These are phyloP conservation scores for Lobulomyces angularis DNA, from an alignment of 192 early-diverging fungal species.

Conservation along the genomic window DNA sequence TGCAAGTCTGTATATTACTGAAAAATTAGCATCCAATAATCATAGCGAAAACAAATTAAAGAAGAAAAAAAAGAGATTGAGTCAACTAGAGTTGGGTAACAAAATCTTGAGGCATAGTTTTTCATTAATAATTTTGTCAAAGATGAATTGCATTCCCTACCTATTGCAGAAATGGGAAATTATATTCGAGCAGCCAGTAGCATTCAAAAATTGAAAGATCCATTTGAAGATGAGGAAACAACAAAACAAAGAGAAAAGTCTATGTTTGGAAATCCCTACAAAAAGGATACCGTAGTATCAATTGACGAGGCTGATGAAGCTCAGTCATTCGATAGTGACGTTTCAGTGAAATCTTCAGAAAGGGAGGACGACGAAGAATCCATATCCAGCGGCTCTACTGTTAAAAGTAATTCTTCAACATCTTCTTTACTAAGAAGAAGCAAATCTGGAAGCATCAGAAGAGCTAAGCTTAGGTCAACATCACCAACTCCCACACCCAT, in stretches of 20 bases:
- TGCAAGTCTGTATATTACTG: slow-evolving; percentile 1
- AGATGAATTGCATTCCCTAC: slow-evolving; percentile 48
- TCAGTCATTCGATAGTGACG: too few species aligned
- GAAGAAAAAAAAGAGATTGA: slow-evolving; percentile 5
- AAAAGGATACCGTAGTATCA: slow-evolving; percentile 8
- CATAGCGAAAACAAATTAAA: background rate
- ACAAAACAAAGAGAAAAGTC: slow-evolving; percentile 37
- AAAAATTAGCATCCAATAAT: slow-evolving; percentile 3
- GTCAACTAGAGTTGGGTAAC: background rate
- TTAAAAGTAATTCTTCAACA: too few species aligned
- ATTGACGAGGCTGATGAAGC: background rate
- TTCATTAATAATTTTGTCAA: slow-evolving; percentile 8
- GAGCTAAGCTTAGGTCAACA: too few species aligned
- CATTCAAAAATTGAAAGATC: slow-evolving; percentile 45
- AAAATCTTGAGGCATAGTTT: slow-evolving; percentile 3
- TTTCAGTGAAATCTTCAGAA: too few species aligned
- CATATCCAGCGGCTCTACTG: too few species aligned
- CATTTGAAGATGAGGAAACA: slow-evolving; percentile 52
- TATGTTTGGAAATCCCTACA: slow-evolving; percentile 70
- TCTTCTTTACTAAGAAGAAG: too few species aligned
- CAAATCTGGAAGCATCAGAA: too few species aligned
- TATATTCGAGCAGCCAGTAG: slow-evolving; percentile 48
- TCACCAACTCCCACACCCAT: too few species aligned
- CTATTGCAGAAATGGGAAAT: slow-evolving; percentile 61
- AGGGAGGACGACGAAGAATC: too few species aligned